phyloP scores from a whole-genome alignment of 345 rosid species.

The Brassica juncea region DNA sequence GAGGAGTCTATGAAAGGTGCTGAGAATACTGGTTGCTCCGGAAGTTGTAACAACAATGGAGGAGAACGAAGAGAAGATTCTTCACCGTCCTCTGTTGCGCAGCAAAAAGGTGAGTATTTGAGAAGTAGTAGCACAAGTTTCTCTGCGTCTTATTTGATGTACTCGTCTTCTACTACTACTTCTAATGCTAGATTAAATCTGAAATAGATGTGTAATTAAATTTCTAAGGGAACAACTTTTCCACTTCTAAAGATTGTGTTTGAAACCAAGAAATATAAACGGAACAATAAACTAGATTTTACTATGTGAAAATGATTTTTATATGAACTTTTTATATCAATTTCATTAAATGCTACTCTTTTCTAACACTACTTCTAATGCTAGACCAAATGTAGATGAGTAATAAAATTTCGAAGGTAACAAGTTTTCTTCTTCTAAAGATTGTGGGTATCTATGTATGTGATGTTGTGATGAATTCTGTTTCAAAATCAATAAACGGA shows the following conservation, averaged over 20 bases:
- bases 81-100: constrained; percentile 17
- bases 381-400: no score
- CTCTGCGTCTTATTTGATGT: constrained; percentile 43
- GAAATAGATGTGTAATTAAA: constrained; percentile 36
- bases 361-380: no score
- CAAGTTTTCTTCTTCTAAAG: no score
- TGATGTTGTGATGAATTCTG: no score
- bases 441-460: no score
- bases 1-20: constrained; percentile 51
- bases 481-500: no score
- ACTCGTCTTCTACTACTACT: background rate
- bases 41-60: background rate
- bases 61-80: background rate
- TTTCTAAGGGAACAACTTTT: constrained; percentile 1
- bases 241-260: background rate
- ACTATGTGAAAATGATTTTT: no score
- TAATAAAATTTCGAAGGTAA: no score
- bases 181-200: constrained; percentile 30
- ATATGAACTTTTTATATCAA: no score
- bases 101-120: constrained; percentile 31
- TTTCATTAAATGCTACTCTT: no score
- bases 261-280: no score
- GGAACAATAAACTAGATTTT: no score
- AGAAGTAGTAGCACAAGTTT: constrained; percentile 61
- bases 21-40: constrained; percentile 33